Conservation (phyloP, 164 flowering plant genomes). For the Dillenia suffruticosa region DNA sequence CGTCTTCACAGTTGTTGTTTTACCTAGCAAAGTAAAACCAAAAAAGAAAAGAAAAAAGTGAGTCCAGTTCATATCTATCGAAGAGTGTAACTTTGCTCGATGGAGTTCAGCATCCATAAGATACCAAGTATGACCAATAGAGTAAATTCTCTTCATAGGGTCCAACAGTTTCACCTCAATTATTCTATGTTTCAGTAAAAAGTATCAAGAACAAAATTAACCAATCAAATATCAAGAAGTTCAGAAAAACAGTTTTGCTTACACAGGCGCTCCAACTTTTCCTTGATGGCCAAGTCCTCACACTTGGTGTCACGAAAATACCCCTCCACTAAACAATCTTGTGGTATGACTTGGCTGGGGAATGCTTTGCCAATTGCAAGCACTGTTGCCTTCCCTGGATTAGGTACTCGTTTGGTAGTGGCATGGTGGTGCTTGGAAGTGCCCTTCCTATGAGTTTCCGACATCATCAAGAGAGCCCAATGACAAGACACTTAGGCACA, state of each 20-base stretch:
- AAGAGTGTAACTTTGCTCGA: too few relatives aligned
- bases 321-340: constrained; percentile 60
- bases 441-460: constrained; percentile 16
- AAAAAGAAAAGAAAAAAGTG: not conserved
- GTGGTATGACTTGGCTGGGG: constrained; percentile 53
- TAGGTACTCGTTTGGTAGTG: constrained; percentile 20
- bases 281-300: constrained; percentile 45
- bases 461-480: constrained; percentile 17
- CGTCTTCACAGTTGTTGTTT: constrained; percentile 70
- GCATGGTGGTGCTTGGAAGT: not conserved
- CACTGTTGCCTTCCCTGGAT: constrained; percentile 51
- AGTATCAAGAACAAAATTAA: too few relatives aligned
- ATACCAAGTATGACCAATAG: not conserved
- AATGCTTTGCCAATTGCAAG: constrained; percentile 69
- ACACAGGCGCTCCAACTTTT: constrained; percentile 66
- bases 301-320: constrained; percentile 59
- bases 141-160: not conserved
- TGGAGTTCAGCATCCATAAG: not conserved
- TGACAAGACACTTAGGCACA: not conserved
- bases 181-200: too few relatives aligned
- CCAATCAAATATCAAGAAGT: too few relatives aligned
- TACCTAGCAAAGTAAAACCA: constrained; percentile 33
- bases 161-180: too few relatives aligned
- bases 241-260: constrained; percentile 12
- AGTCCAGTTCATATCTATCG: not conserved